Conservation (phyloP, 2,329 filamentous ascomycete genomes). For the Fusarium anthophilum region DNA sequence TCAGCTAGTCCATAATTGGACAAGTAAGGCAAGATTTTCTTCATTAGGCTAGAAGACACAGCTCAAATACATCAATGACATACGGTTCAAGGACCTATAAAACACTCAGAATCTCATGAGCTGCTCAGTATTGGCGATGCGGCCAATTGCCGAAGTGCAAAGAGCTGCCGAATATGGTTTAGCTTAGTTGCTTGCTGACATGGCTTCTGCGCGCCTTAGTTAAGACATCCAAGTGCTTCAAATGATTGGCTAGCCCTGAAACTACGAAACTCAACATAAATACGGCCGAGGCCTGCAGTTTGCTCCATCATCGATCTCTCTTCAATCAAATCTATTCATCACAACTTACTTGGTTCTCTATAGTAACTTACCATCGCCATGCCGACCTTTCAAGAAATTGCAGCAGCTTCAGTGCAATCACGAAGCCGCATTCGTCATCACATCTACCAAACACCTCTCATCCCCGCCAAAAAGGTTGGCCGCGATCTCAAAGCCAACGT, state of each 20-base stretch:
- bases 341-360: no score
- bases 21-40: background rate
- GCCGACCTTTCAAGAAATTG: background rate
- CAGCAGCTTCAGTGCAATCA: background rate
- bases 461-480: background rate
- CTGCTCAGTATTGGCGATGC: no score
- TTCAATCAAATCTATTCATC: no score
- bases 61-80: background rate
- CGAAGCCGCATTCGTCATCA: background rate
- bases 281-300: background rate
- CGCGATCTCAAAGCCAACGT: background rate
- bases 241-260: background rate
- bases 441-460: background rate
- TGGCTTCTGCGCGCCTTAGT: background rate
- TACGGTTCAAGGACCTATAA: background rate
- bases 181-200: background rate
- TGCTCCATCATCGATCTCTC: no score
- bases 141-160: accelerated
- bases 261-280: background rate
- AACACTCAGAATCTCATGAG: background rate
- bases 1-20: background rate
- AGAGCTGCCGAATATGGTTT: background rate
- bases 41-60: background rate
- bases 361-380: background rate
- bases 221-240: accelerated